Evolutionary conservation across 2,329 filamentous ascomycete genomes (phyloP), one percentile per base, ranked within the genome.

Genomic region (Mycosphaerella sp.): DNA sequence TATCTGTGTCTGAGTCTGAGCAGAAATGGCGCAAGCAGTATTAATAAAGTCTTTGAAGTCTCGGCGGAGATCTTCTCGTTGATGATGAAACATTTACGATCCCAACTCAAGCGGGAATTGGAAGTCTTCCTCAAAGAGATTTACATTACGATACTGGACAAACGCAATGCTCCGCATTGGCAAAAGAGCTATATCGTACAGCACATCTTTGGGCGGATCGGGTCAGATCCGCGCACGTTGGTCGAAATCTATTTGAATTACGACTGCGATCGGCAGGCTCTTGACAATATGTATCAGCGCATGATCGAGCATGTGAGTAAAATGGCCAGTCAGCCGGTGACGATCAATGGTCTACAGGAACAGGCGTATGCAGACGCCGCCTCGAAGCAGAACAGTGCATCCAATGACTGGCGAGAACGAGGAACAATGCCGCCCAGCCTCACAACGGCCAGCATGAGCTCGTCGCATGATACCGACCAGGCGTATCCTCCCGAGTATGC

Each of bases 201-300:
- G 41, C 84, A 83, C 56, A 83, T 98, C 26, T 78, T 98, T 49
- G 87, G 89, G 64, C 81, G 92, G 55, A 78, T 98, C 45, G 91
- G 87, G 55, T 84, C 82, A 12, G 93, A 98, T 68, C 89, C 92
- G 1, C 81, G 89, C 61, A 91, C 89, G 0, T 71, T 98, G 46
- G 93, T 98, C 12, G 93, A 98, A 71, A 86, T 91, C 11, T 98
- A 98, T 71, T 80, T 98, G 59, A 98, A 98, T 71, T 98, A 98
- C 67, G 93, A 98, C 69, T 98, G 93, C 73, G 95, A 97, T 66
- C 81, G 92, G 56, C 90, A 89, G 40, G 83, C 84, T 8, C 82
- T 97, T 56, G 92, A 97, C 73, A 98, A 98, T 71, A 93, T 97
- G 71, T 98, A 95, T 70, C 93, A 98, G 72, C 78, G 81, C 62